phyloP scores from a whole-genome alignment of 371 early-diverging fungal species.

The Lichtheimia ramosa region DNA sequence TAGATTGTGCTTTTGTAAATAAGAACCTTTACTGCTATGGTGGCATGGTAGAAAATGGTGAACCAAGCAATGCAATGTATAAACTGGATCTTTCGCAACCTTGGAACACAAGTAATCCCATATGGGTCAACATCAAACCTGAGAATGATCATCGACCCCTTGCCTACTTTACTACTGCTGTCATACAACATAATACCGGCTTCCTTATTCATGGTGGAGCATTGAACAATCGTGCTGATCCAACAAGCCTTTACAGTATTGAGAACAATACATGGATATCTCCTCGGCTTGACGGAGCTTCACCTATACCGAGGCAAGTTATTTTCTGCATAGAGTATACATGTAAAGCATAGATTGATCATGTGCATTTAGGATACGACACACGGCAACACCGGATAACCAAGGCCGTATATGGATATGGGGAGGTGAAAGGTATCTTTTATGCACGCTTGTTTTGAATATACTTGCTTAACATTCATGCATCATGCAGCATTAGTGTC shows the following conservation, averaged over 20 bases:
- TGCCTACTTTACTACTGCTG: constrained; percentile 24
- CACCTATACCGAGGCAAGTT: constrained; percentile 9
- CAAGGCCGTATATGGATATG: constrained; percentile 40
- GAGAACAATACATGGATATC: constrained; percentile 13
- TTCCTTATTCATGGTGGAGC: constrained; percentile 32
- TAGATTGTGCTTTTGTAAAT: constrained; percentile 26
- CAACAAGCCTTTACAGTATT: constrained; percentile 18
- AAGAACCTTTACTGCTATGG: constrained; percentile 28
- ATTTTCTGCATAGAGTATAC: neutral
- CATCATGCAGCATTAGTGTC: too few species aligned
- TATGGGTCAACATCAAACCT: constrained; percentile 18
- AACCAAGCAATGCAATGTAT: constrained; percentile 16
- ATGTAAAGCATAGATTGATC: neutral
- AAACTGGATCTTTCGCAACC: constrained; percentile 14
- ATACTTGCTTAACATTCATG: too few species aligned
- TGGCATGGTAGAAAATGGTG: constrained; percentile 13
- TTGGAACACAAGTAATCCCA: constrained; percentile 32
- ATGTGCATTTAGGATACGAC: constrained; percentile 21
- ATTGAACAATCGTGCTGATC: neutral
- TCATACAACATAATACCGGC: constrained; percentile 13
- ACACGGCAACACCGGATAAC: constrained; percentile 30
- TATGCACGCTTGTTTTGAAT: neutral
- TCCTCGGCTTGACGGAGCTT: constrained; percentile 4
- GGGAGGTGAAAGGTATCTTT: constrained; percentile 36
- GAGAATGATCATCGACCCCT: constrained; percentile 4